A percentile compares a stretch with the other conserved stretches of the same genome.
Conservation (phyloP, 2,329 filamentous ascomycete genomes). For the Coniella vitis region DNA sequence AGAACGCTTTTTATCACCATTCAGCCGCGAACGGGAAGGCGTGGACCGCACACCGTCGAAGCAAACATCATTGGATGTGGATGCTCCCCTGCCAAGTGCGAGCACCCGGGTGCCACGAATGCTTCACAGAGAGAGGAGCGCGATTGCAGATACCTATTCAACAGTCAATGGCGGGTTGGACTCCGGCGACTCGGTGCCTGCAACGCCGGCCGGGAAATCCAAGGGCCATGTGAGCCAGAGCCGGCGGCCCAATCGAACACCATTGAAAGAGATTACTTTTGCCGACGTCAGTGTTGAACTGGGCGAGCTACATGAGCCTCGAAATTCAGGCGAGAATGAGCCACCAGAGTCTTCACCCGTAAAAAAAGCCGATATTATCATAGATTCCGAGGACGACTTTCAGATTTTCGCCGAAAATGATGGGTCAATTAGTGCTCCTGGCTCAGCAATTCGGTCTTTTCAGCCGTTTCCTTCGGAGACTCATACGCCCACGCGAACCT, state of each 20-base stretch:
- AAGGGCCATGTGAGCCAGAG: not conserved
- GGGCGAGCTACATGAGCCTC: constrained; percentile 1
- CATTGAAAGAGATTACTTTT: constrained; percentile 12
- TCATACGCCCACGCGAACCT: not conserved
- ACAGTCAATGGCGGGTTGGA: constrained; percentile 24
- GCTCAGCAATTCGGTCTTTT: constrained; percentile 16
- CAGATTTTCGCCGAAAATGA: constrained; percentile 24
- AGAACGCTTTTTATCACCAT: constrained; percentile 30
- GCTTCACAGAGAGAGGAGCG: constrained; percentile 22
- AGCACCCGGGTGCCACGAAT: constrained; percentile 19
- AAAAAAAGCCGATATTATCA: constrained; percentile 32
- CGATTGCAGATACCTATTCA: constrained; percentile 40
- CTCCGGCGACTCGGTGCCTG: constrained; percentile 1
- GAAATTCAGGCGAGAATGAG: not conserved
- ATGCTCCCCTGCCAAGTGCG: constrained; percentile 18
- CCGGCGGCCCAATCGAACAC: constrained; percentile 6
- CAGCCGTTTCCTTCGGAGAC: not conserved
- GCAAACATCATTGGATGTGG: constrained; percentile 27
- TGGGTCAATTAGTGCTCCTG: constrained; percentile 19
- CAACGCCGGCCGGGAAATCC: not conserved
- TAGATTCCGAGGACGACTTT: constrained; percentile 43
- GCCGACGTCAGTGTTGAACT: constrained; percentile 13
- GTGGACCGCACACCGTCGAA: constrained; percentile 31
- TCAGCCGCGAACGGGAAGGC: not conserved
- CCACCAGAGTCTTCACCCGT: not conserved